Conservation (phyloP, 208 protist genomes). For the Trypanosoma rangeli region DNA sequence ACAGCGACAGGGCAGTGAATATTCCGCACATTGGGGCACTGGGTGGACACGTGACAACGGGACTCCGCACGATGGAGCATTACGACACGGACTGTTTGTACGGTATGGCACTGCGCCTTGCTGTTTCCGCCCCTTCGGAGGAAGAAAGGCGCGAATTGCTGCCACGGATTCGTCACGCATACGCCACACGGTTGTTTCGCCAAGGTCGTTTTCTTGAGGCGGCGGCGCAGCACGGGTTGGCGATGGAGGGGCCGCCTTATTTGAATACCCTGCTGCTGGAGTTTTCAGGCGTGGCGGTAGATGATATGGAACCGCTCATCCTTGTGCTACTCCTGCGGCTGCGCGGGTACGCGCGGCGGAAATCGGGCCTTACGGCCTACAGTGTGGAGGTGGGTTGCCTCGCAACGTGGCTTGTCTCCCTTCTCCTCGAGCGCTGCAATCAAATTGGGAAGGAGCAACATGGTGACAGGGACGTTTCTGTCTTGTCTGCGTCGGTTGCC, state of each 20-base stretch:
- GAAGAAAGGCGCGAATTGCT: conserved; percentile 1
- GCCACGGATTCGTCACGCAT: conserved; percentile 19
- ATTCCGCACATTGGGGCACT: conserved; percentile 12
- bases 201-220: conserved; percentile 30
- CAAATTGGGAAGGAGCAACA: conserved; percentile 6
- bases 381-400: conserved; percentile 22
- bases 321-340: conserved; percentile 29
- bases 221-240: conserved; percentile 31
- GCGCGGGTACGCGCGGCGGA: conserved; percentile 17
- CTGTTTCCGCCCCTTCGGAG: background rate
- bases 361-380: conserved; percentile 1
- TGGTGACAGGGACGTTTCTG: conserved; percentile 1
- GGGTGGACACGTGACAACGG: background rate
- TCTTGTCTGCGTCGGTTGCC: conserved; percentile 4
- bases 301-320: conserved; percentile 29
- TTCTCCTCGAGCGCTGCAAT: conserved; percentile 30
- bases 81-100: conserved; percentile 30
- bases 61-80: background rate
- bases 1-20: background rate
- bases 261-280: conserved; percentile 24
- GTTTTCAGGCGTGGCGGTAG: conserved; percentile 17
- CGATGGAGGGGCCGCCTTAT: conserved; percentile 8
- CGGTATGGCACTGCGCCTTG: conserved; percentile 33
- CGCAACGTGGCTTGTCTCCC: conserved; percentile 27
- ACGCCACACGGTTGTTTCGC: conserved; percentile 24